Percentiles rank a stretch among this genome's conserved stretches.
These are phyloP conservation scores for Cucumis variabilis DNA, from an alignment of 331 rosid genomes.

Conservation along the genomic window DNA sequence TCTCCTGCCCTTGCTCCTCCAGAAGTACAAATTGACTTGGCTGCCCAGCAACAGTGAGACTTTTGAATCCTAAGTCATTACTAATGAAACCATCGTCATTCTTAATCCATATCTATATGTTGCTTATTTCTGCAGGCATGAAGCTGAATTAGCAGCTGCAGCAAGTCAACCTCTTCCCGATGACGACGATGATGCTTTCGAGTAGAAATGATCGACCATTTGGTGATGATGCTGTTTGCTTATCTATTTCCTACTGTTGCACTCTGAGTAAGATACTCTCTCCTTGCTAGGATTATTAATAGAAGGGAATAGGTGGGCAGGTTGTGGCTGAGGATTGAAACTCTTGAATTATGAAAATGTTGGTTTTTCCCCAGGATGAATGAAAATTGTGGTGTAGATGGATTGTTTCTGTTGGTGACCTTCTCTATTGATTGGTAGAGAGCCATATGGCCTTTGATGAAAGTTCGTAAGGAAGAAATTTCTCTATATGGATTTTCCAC, in stretches of 20 bases:
- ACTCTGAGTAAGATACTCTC: neutral
- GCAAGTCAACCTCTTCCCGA: constrained; percentile 82
- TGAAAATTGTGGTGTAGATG: neutral
- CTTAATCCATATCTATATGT: neutral
- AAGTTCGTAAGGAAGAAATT: neutral
- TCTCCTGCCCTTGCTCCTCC: constrained; percentile 58
- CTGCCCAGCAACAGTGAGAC: constrained; percentile 43
- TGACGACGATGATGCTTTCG: constrained; percentile 73
- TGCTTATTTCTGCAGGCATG: constrained; percentile 53
- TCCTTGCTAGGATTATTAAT: neutral
- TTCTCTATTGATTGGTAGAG: neutral
- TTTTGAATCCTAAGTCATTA: neutral
- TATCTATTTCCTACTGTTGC: neutral
- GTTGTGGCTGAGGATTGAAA: neutral
- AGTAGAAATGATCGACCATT: constrained; percentile 16
- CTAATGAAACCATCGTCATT: neutral
- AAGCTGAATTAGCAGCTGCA: constrained; percentile 62
- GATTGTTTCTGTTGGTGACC: neutral
- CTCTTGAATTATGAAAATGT: neutral
- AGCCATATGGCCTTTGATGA: neutral
- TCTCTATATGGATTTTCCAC: neutral
- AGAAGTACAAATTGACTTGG: constrained; percentile 50
- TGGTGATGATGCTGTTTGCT: neutral
- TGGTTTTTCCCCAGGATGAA: neutral
- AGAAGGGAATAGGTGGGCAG: neutral